Evolutionary conservation across 1,139 yeast genomes (phyloP), one percentile per base, ranked within the genome.

Genomic region (Geotrichum siamense): DNA sequence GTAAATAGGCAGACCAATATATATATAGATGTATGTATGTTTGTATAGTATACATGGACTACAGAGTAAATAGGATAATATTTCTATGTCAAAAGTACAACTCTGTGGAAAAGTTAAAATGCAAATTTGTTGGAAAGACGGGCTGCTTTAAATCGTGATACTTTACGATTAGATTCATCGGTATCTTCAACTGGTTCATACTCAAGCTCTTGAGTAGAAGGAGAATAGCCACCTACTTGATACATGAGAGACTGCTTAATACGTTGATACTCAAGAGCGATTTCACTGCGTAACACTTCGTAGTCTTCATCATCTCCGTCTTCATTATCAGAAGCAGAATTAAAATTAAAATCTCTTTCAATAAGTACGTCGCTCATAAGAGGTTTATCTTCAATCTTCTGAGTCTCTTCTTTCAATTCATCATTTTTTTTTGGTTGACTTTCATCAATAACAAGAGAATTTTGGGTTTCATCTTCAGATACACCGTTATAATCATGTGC

Each of bases 81-180:
- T n/a, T n/a, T n/a, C n/a, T n/a, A n/a, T n/a, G n/a, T n/a, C n/a
- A n/a, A n/a, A n/a, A n/a, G n/a, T n/a, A n/a, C n/a, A n/a, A n/a
- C n/a, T n/a, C n/a, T n/a, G n/a, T n/a, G n/a, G n/a, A n/a, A n/a
- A 23, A 23, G 6, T 23, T 23, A 23, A 23, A 23, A 23, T 10
- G 9, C 25, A 33, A 33, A 33, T 26, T 20, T 33, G 19, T 21
- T 39, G 8, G 49, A 45, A 32, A 55, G 41, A 38, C 64, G 48
- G 1, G 82, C 79, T n/a, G 82, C 75, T 54, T 71, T 82, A 60
- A 85, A 85, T 43, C 87, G 65, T 56, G 94, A 83, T 1, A 76
- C 64, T 51, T 69, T 77, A 10, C 73, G 55, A 0, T 6, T 6
- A 5, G n/a, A 6, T 5, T n/a, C 16, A 6, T 9, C 6, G 3